These are phyloP conservation scores for Globisporangium nunn DNA, from an alignment of 352 stramenopile species.

Conservation along the genomic window DNA sequence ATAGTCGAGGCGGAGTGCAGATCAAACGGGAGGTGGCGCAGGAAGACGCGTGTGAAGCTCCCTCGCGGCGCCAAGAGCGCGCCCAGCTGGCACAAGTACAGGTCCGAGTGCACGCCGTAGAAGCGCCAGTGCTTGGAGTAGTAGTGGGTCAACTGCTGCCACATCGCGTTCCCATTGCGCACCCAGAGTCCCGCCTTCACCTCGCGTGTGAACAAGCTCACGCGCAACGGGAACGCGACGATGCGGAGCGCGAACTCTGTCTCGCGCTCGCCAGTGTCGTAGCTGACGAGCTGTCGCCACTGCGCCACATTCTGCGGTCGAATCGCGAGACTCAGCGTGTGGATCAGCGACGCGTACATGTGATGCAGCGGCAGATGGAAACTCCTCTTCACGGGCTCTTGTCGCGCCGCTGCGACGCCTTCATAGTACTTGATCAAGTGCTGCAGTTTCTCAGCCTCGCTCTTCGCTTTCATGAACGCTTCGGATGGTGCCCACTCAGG, in stretches of 20 bases:
- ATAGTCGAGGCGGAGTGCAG: constrained; percentile 5
- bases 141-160: constrained; percentile 75
- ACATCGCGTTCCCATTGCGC: constrained; percentile 74
- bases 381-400: constrained; percentile 41
- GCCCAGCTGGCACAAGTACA: constrained; percentile 61
- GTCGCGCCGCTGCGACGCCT: constrained; percentile 14
- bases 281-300: constrained; percentile 41
- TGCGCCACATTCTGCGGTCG: constrained; percentile 26
- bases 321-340: constrained; percentile 39
- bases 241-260: constrained; percentile 39
- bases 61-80: constrained; percentile 42
- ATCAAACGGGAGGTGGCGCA: constrained; percentile 41
- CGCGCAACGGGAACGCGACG: constrained; percentile 44
- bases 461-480: not conserved
- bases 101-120: constrained; percentile 63
- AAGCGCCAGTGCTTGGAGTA: constrained; percentile 79
- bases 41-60: constrained; percentile 47
- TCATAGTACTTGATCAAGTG: constrained; percentile 36
- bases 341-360: constrained; percentile 57
- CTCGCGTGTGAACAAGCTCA: constrained; percentile 56
- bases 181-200: constrained; percentile 77
- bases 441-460: constrained; percentile 15
- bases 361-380: constrained; percentile 76
- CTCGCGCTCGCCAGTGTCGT: constrained; percentile 9
- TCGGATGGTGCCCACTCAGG: constrained; percentile 19